Evolutionary conservation across 768 basidiomycete genomes (phyloP).

Genomic region (Xerocomellus intermedius): DNA sequence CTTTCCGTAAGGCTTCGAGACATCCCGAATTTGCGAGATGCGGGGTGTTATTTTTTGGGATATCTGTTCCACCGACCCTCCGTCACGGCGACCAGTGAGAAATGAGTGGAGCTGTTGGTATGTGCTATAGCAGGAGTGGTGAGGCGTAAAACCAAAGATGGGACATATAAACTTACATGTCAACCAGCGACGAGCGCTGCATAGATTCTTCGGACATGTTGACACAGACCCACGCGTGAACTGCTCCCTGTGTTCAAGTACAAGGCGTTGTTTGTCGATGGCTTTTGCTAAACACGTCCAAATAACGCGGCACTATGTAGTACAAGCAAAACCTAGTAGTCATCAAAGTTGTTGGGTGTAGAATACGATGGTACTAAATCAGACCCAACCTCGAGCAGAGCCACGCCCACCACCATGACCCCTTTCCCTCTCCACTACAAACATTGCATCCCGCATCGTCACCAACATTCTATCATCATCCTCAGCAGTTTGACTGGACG

Average conservation of each 20-base stretch:
- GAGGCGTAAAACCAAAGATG: neutral
- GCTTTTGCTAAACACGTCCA: slow-evolving; percentile 24
- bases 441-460: slow-evolving; percentile 80
- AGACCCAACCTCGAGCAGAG: slow-evolving; percentile 68
- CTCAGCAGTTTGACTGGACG: slow-evolving; percentile 41
- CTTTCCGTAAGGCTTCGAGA: slow-evolving; percentile 64
- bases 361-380: neutral
- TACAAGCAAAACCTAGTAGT: no score
- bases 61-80: slow-evolving; percentile 56
- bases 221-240: slow-evolving; percentile 1
- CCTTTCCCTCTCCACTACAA: slow-evolving; percentile 78
- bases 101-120: slow-evolving; percentile 61
- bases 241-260: slow-evolving; percentile 3
- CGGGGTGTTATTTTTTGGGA: slow-evolving; percentile 59
- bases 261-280: slow-evolving; percentile 19
- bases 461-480: slow-evolving; percentile 60
- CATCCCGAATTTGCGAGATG: slow-evolving; percentile 51
- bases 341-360: neutral
- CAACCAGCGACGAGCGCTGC: slow-evolving; percentile 68
- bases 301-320: neutral
- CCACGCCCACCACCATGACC: slow-evolving; percentile 83
- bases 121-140: slow-evolving; percentile 42
- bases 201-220: slow-evolving; percentile 46
- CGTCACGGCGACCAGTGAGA: slow-evolving; percentile 59
- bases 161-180: slow-evolving; percentile 45